Evolutionary conservation across 345 rosid genomes (phyloP).

Genomic region (Corchorus capsularis): DNA sequence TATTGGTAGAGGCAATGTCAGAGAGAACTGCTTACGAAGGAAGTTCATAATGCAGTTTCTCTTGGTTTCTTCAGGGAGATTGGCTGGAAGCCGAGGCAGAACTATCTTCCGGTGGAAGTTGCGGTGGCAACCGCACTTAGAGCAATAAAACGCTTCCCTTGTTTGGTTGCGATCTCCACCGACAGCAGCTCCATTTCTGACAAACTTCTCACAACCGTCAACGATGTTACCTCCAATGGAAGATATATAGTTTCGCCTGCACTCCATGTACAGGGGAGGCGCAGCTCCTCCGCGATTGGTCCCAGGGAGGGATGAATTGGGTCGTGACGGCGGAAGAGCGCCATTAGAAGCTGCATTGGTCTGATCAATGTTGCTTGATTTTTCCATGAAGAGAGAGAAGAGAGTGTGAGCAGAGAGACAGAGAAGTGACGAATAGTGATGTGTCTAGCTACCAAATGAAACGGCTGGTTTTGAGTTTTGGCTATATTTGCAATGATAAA

Average conservation of each 20-base stretch:
- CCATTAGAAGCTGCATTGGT: background rate
- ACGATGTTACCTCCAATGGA: background rate
- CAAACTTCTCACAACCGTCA: background rate
- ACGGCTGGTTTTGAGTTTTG: background rate
- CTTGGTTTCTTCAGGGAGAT: background rate
- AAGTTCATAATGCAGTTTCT: background rate
- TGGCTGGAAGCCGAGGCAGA: background rate
- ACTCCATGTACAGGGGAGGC: background rate
- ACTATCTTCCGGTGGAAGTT: slow-evolving; percentile 4
- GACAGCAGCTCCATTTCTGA: background rate
- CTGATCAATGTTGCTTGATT: background rate
- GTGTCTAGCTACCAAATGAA: background rate
- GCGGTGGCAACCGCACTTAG: slow-evolving; percentile 1
- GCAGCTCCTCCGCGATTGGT: background rate
- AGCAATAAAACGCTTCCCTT: background rate
- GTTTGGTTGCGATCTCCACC: background rate
- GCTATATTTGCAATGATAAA: background rate
- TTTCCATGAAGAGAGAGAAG: background rate
- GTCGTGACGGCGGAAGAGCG: background rate
- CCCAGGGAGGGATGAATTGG: background rate
- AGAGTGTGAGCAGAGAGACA: too few species aligned
- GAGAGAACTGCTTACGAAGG: too few species aligned
- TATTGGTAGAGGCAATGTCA: background rate
- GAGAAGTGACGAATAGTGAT: background rate
- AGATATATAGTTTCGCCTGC: background rate